Percentiles rank a stretch among this genome's conserved stretches.
These are phyloP conservation scores for Aspergillus kassunensis DNA, from an alignment of 495 filamentous ascomycete genomes.

Conservation along the genomic window DNA sequence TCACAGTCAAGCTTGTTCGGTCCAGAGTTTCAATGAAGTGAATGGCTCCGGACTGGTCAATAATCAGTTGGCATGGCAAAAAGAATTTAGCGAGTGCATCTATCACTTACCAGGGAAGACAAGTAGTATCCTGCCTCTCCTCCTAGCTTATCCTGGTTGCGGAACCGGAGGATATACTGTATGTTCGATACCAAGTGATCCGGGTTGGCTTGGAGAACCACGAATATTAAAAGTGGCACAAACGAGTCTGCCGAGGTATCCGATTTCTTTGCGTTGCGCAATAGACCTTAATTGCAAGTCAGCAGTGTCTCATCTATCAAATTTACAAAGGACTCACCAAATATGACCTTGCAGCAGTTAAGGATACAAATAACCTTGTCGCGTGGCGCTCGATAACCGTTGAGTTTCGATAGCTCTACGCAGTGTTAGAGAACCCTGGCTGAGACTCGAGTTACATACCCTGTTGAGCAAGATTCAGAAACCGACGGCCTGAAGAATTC, in stretches of 20 bases:
- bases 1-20: constrained; percentile 86
- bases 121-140: constrained; percentile 98
- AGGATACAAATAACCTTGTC: constrained; percentile 98
- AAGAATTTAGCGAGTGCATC: not conserved
- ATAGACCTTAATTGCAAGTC: constrained; percentile 58
- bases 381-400: constrained; percentile 87
- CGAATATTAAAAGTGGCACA: constrained; percentile 92
- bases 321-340: constrained; percentile 55
- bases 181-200: constrained; percentile 96
- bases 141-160: constrained; percentile 93
- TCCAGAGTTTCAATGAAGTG: constrained; percentile 97
- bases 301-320: not conserved
- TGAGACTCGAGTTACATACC: constrained; percentile 44
- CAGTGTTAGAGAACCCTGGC: constrained; percentile 22
- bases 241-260: constrained; percentile 97
- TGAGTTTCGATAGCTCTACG: constrained; percentile 87
- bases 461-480: constrained; percentile 84
- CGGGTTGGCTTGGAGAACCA: constrained; percentile 89
- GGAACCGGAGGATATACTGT: constrained; percentile 94
- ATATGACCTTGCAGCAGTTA: constrained; percentile 99
- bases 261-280: constrained; percentile 78
- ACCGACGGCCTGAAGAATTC: constrained; percentile 76
- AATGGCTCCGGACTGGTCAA: constrained; percentile 77
- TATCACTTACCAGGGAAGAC: constrained; percentile 73
- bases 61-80: not conserved